Evolutionary conservation across 176 grass and related monocot species (phyloP).

Genomic region (Eleusine indica): DNA sequence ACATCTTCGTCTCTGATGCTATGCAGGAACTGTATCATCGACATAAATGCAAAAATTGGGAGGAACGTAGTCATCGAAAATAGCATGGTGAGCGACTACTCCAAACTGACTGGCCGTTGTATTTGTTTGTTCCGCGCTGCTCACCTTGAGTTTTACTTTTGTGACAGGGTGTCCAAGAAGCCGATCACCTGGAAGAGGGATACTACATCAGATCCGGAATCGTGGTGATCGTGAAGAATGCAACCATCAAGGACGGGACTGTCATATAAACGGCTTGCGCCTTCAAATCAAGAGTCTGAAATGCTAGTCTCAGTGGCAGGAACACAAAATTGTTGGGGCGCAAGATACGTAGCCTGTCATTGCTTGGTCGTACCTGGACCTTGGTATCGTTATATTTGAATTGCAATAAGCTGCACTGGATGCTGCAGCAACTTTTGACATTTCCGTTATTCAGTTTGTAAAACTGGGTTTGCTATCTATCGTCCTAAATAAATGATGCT

Average conservation of each 20-base stretch:
- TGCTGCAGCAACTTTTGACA: slow-evolving; percentile 18
- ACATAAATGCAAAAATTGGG: slow-evolving; percentile 80
- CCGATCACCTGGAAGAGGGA: slow-evolving; percentile 57
- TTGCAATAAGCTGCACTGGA: slow-evolving; percentile 25
- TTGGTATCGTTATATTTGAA: slow-evolving; percentile 21
- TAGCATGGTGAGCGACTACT: slow-evolving; percentile 40
- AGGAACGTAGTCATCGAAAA: slow-evolving; percentile 65
- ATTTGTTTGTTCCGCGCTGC: background rate
- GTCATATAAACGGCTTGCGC: slow-evolving; percentile 32
- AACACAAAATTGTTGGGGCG: background rate
- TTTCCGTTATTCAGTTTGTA: background rate
- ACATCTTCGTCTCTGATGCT: slow-evolving; percentile 2
- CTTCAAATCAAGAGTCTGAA: slow-evolving; percentile 3
- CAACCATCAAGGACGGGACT: slow-evolving; percentile 64
- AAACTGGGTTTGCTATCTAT: background rate
- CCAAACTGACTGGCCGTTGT: background rate
- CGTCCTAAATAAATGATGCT: background rate
- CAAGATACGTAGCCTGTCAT: background rate
- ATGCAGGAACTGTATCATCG: slow-evolving; percentile 80
- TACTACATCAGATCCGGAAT: slow-evolving; percentile 76
- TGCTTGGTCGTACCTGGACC: background rate
- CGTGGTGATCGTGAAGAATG: slow-evolving; percentile 59
- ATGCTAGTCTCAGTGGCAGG: background rate
- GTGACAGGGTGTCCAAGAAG: slow-evolving; percentile 69
- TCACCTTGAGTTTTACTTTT: background rate